Conservation (phyloP, 2,329 filamentous ascomycete species). For the Colletotrichum falcatum region DNA sequence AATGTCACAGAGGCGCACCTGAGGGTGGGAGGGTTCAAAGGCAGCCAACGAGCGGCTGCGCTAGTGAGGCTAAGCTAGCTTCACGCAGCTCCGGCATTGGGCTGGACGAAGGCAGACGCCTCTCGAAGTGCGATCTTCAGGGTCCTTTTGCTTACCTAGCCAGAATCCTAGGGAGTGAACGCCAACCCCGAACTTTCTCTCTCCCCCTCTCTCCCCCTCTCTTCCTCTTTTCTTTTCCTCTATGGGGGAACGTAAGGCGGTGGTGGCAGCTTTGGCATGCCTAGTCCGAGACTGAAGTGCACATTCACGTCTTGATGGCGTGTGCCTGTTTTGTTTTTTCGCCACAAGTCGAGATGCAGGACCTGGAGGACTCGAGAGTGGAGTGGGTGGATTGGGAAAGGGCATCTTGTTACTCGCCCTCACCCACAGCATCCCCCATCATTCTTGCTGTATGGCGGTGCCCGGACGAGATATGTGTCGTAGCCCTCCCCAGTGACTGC, state of each 20-base stretch:
- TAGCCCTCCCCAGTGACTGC: conserved; percentile 5
- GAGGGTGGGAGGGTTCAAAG: conserved; percentile 2
- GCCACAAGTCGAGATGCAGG: conserved; percentile 3
- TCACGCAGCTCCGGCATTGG: conserved; percentile 30
- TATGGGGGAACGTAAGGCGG: neutral
- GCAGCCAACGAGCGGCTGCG: conserved; percentile 30
- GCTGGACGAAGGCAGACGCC: conserved; percentile 28
- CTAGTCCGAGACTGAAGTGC: neutral
- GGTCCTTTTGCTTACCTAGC: conserved; percentile 31
- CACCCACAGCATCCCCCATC: neutral
- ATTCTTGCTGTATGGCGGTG: neutral
- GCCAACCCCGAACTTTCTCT: conserved; percentile 13
- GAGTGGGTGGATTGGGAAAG: neutral
- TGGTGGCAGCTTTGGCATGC: neutral
- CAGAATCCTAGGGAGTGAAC: conserved; percentile 9
- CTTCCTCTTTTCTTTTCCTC: too few species aligned
- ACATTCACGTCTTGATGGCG: conserved; percentile 8
- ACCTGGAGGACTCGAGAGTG: neutral
- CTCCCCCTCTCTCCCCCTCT: neutral
- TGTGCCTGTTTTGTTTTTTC: conserved; percentile 1
- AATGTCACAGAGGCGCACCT: conserved; percentile 29
- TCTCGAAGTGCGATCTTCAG: conserved; percentile 38
- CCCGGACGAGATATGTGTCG: neutral
- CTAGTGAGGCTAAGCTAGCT: conserved; percentile 36
- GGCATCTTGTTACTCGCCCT: conserved; percentile 9